Evolutionary conservation across 1,284 basidiomycete genomes (phyloP).

Genomic region (Lentinula novae-zelandiae): DNA sequence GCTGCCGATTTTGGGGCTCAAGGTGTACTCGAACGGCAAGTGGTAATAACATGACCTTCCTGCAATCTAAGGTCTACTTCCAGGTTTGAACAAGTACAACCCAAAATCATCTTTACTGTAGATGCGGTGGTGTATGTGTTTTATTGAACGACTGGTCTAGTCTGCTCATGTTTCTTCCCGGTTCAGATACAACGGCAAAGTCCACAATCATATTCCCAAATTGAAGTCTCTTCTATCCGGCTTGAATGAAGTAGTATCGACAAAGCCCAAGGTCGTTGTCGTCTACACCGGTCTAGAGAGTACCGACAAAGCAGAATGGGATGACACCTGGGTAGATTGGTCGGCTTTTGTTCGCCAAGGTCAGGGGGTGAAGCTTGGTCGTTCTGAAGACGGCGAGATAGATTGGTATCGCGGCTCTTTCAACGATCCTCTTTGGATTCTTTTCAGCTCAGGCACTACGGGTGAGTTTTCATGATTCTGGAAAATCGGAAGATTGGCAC

Average conservation of each 20-base stretch:
- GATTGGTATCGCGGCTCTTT: slow-evolving; percentile 62
- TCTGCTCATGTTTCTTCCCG: neutral
- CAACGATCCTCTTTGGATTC: slow-evolving; percentile 84
- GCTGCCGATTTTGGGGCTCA: slow-evolving; percentile 85
- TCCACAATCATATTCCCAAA: slow-evolving; percentile 69
- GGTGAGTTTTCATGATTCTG: slow-evolving; percentile 35
- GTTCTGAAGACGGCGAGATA: slow-evolving; percentile 48
- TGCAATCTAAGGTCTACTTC: slow-evolving; percentile 7
- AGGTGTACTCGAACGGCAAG: slow-evolving; percentile 76
- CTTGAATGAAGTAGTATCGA: slow-evolving; percentile 33
- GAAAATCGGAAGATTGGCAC: too few species aligned
- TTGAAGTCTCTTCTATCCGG: slow-evolving; percentile 52
- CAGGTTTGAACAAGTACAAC: slow-evolving; percentile 73
- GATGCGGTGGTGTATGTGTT: slow-evolving; percentile 61
- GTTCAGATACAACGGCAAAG: slow-evolving; percentile 64
- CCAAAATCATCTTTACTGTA: slow-evolving; percentile 69
- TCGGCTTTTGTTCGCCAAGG: slow-evolving; percentile 50
- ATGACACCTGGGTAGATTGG: slow-evolving; percentile 52
- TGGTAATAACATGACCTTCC: slow-evolving; percentile 7
- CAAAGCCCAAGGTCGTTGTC: slow-evolving; percentile 55
- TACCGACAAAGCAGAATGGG: slow-evolving; percentile 37
- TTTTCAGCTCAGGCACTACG: slow-evolving; percentile 86
- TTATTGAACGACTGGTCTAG: neutral
- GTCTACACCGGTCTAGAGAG: slow-evolving; percentile 40
- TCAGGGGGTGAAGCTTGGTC: slow-evolving; percentile 41